Evolutionary conservation across 768 basidiomycete genomes (phyloP), one percentile per base, ranked within the genome.

Genomic region (Harrya chromipes): DNA sequence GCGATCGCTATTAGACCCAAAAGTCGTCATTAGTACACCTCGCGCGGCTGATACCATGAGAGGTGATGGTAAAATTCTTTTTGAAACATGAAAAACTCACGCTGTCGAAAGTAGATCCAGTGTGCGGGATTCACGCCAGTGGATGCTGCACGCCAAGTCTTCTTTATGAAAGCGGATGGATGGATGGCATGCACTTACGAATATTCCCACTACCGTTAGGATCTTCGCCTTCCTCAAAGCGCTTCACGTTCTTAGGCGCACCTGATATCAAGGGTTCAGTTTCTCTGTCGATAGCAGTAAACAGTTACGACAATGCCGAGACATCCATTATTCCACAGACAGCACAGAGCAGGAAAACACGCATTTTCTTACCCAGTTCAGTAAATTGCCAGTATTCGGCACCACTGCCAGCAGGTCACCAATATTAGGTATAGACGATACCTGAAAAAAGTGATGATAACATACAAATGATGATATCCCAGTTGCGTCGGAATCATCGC

Each of bases 121-220:
- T 80, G 79, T n/a, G 73, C 69, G 5, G 64, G 65, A 48, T 77
- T 79, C 49, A 76, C 73, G 26, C 77, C 77, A 13, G 68, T 75
- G 12, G 77, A 75, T 16, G 70, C 79, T 78, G 39, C 16, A 23
- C 35, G 13, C 11, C 50, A 31, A 19, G 14, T 12, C 9, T 4
- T 34, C 12, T 16, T 33, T 13, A 36, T 51, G n/a, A 46, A 37
- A 40, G 16, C 6, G 23, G 41, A 41, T 9, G 9, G 14, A 23
- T 21, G 38, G 12, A 19, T 9, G 34, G 6, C 5, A 49, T 35
- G 20, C 9, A 47, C 71, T 57, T 57, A 80, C 78, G 66, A 40
- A 79, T 74, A 5, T 70, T 78, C 26, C 66, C 68, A 50, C 79
- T 79, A 40, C 79, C 80, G 9, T 67, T 46, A 10, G 73, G 70